phyloP scores from a whole-genome alignment of 2,329 filamentous ascomycete species.

The Pezicula radicicola region DNA sequence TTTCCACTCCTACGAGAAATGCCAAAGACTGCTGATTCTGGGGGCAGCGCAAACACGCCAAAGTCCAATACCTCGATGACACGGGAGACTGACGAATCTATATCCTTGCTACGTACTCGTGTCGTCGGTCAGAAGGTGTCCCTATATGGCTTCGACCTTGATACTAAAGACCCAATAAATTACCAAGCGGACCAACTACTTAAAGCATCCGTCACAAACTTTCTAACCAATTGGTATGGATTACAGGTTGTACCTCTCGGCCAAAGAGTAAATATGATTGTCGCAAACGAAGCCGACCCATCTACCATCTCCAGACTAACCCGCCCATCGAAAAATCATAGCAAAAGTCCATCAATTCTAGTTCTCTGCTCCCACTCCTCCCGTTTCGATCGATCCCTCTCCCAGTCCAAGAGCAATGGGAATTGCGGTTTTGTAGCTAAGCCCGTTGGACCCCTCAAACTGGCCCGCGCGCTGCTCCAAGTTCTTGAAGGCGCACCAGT shows the following conservation, averaged over 20 bases:
- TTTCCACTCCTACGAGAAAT: constrained; percentile 26
- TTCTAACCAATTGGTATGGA: constrained; percentile 28
- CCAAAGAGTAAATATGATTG: constrained; percentile 19
- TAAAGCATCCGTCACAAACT: constrained; percentile 22
- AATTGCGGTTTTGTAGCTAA: constrained; percentile 27
- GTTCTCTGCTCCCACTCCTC: constrained; percentile 26
- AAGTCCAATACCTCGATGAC: constrained; percentile 16
- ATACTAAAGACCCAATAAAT: constrained; percentile 17
- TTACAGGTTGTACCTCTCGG: constrained; percentile 23
- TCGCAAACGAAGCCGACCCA: constrained; percentile 22
- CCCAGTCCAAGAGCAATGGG: constrained; percentile 7
- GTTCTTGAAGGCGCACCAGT: constrained; percentile 17
- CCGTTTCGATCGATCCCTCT: constrained; percentile 15
- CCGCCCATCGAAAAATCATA: constrained; percentile 3
- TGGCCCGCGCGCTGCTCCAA: constrained; percentile 25
- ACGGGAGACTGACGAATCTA: constrained; percentile 21
- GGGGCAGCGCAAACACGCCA: constrained; percentile 6
- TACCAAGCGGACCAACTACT: constrained; percentile 16
- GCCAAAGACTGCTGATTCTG: constrained; percentile 15
- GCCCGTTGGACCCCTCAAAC: constrained; percentile 28
- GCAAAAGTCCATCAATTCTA: constrained; percentile 18
- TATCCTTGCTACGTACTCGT: constrained; percentile 16
- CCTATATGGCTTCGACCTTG: constrained; percentile 24
- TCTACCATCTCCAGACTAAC: constrained; percentile 14
- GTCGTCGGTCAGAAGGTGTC: constrained; percentile 18